These are phyloP conservation scores for Aureobasidium mangrovei DNA, from an alignment of 2,329 filamentous ascomycete genomes.

Conservation along the genomic window DNA sequence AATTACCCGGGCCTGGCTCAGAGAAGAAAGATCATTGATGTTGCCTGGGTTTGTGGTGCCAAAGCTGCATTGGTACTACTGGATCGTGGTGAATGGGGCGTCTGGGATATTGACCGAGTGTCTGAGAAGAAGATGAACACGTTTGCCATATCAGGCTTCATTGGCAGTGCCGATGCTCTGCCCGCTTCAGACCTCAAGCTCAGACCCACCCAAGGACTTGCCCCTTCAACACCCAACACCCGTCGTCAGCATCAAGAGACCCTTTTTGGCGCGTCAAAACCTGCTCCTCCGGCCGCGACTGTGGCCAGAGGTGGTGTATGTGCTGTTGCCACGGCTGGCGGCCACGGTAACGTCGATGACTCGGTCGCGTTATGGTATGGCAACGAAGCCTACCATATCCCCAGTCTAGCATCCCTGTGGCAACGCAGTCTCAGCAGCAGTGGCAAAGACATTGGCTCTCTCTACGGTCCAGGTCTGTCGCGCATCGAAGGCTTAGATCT, in stretches of 20 bases:
- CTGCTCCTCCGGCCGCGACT: conserved; percentile 24
- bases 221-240: conserved; percentile 45
- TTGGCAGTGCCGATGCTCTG: conserved; percentile 20
- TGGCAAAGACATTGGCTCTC: conserved; percentile 28
- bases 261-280: conserved; percentile 35
- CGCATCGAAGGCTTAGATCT: conserved; percentile 35
- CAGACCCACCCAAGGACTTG: conserved; percentile 30
- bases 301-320: conserved; percentile 35
- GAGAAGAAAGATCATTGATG: conserved; percentile 42
- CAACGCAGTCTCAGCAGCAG: conserved; percentile 29
- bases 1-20: conserved; percentile 25
- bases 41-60: conserved; percentile 40
- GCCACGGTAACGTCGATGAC: conserved; percentile 32
- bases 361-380: conserved; percentile 41
- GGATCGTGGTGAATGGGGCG: conserved; percentile 44
- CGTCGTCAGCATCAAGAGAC: conserved; percentile 36
- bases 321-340: conserved; percentile 26
- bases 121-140: conserved; percentile 19
- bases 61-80: conserved; percentile 39
- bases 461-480: conserved; percentile 33
- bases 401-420: conserved; percentile 39
- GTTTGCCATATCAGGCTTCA: conserved; percentile 24
- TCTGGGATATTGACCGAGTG: conserved; percentile 38
- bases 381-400: conserved; percentile 35
- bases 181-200: conserved; percentile 22